These are phyloP conservation scores for Rhododendron kiyosumense DNA, from an alignment of 148 eudicot genomes.

Conservation along the genomic window DNA sequence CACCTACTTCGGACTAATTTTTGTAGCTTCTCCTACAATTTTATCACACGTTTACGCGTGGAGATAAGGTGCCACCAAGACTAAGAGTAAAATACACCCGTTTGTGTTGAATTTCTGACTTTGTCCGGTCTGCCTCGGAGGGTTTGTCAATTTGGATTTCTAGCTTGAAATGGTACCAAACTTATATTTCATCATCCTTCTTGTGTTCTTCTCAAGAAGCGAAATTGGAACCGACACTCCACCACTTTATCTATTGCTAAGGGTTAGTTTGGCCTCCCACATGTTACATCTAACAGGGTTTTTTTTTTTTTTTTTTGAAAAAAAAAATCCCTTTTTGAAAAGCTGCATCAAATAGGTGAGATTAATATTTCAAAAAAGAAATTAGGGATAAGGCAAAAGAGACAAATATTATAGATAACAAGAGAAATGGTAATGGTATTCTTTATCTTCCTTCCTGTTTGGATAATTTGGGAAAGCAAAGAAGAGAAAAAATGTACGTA, in stretches of 20 bases:
- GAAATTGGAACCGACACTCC: neutral
- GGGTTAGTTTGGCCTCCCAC: neutral
- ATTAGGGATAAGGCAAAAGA: neutral
- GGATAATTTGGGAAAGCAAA: neutral
- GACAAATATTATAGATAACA: no score
- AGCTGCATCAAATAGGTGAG: neutral
- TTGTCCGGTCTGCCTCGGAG: neutral
- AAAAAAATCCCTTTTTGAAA: neutral
- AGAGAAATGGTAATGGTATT: neutral
- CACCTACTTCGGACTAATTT: no score
- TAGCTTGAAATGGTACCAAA: neutral
- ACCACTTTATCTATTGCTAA: neutral
- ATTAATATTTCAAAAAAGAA: neutral
- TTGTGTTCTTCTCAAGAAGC: neutral
- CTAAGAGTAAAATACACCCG: neutral
- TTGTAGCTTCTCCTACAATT: no score
- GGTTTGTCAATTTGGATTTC: neutral
- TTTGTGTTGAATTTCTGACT: neutral
- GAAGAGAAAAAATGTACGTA: neutral
- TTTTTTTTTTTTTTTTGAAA: no score
- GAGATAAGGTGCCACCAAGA: no score
- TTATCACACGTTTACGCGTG: no score
- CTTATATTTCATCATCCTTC: neutral
- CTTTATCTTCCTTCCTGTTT: neutral
- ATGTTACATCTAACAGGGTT: neutral